These are phyloP conservation scores for Dispira parvispora DNA, from an alignment of 192 early-diverging fungal species.

Conservation along the genomic window DNA sequence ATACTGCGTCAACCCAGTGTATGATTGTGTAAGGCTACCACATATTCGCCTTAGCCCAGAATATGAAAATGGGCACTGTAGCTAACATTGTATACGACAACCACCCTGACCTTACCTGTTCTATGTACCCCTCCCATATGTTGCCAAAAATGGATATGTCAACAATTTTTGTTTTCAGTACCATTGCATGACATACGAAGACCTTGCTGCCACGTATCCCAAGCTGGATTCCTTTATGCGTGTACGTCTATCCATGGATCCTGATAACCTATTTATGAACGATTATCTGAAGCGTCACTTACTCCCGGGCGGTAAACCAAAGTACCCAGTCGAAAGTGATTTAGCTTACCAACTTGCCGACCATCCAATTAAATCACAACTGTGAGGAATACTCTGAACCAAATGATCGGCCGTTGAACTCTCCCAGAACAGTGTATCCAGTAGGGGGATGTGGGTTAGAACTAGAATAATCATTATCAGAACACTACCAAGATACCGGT, in stretches of 20 bases:
- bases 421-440: too few relatives aligned
- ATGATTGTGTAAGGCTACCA: background rate
- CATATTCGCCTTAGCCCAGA: background rate
- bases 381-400: background rate
- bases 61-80: background rate
- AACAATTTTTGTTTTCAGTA: slow-evolving; percentile 15
- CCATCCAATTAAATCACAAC: background rate
- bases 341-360: background rate
- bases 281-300: slow-evolving; percentile 48
- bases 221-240: slow-evolving; percentile 36
- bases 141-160: background rate
- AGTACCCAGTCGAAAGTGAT: background rate
- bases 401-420: too few relatives aligned
- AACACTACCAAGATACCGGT: too few relatives aligned
- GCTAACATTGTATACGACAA: background rate
- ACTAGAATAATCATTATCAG: too few relatives aligned
- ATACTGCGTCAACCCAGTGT: background rate
- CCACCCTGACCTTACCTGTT: background rate
- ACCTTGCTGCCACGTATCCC: slow-evolving; percentile 39
- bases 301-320: slow-evolving; percentile 6
- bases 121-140: background rate
- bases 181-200: slow-evolving; percentile 34
- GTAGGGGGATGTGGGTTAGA: too few relatives aligned
- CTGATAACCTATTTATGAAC: slow-evolving; percentile 50
- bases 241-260: slow-evolving; percentile 41